A percentile compares a stretch with the other conserved stretches of the same genome.
Conservation (phyloP, 371 early-diverging fungal genomes). For the Pancytospora philotis region DNA sequence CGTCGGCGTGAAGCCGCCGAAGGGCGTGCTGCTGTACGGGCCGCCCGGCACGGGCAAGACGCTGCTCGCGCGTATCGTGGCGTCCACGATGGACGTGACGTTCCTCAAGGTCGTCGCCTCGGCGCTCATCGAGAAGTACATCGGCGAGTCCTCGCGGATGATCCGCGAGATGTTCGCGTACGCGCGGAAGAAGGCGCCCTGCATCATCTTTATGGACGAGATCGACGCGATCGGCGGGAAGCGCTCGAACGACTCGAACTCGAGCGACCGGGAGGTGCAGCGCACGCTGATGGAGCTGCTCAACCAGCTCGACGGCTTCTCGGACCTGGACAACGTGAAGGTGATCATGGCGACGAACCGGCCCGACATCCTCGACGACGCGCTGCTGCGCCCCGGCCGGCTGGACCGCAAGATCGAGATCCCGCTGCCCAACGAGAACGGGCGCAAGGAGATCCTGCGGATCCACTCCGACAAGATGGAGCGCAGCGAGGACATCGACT, state of each 20-base stretch:
- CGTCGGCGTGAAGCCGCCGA: slow-evolving; percentile 89
- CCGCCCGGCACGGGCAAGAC: slow-evolving; percentile 99
- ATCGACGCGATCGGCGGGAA: slow-evolving; percentile 95
- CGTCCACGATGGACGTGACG: slow-evolving; percentile 96
- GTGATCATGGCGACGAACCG: slow-evolving; percentile 98
- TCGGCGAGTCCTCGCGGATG: slow-evolving; percentile 98
- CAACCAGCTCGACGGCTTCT: slow-evolving; percentile 99
- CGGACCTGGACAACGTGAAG: slow-evolving; percentile 93
- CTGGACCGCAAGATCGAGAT: slow-evolving; percentile 81
- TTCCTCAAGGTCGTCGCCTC: slow-evolving; percentile 99
- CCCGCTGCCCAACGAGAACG: slow-evolving; percentile 94
- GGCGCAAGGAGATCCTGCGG: slow-evolving; percentile 91
- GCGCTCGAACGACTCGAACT: slow-evolving; percentile 96
- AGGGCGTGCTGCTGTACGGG: slow-evolving; percentile 82
- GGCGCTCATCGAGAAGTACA: slow-evolving; percentile 94
- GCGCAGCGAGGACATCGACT: slow-evolving; percentile 85
- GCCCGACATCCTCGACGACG: slow-evolving; percentile 90
- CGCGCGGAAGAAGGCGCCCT: slow-evolving; percentile 93
- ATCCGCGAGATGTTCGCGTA: slow-evolving; percentile 97
- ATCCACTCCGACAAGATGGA: slow-evolving; percentile 96
- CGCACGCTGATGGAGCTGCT: slow-evolving; percentile 92
- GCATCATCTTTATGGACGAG: slow-evolving; percentile 99
- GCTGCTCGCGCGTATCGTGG: slow-evolving; percentile 93
- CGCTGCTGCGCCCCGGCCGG: slow-evolving; percentile 83
- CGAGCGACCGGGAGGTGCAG: slow-evolving; percentile 98